Evolutionary conservation across 768 basidiomycete species (phyloP).

Genomic region (Hericium coralloides): DNA sequence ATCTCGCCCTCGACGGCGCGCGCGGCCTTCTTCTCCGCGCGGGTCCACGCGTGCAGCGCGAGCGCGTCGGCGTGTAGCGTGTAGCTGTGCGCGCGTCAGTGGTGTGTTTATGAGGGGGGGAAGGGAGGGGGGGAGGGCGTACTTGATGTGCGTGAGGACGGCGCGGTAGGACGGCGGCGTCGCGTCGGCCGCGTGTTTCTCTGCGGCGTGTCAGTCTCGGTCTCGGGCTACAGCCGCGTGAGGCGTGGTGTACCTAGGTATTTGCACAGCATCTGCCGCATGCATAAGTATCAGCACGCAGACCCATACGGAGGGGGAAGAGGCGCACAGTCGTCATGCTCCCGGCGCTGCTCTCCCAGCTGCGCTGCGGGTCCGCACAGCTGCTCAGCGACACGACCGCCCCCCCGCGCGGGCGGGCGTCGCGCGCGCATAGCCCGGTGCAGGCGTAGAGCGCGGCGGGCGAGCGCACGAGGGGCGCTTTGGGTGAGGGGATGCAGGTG

Average conservation of each 20-base stretch:
- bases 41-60: conserved; percentile 9
- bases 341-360: conserved; percentile 15
- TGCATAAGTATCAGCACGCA: not conserved
- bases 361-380: conserved; percentile 16
- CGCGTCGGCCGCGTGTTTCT: too few species aligned
- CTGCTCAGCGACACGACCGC: conserved; percentile 13
- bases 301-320: not conserved
- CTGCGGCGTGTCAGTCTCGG: too few species aligned
- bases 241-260: not conserved
- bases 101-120: not conserved
- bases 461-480: not conserved
- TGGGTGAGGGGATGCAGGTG: not conserved
- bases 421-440: not conserved
- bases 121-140: not conserved
- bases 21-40: conserved; percentile 4
- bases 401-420: not conserved
- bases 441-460: not conserved
- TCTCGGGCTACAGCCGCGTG: not conserved
- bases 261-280: not conserved
- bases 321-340: conserved; percentile 12
- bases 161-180: conserved; percentile 10
- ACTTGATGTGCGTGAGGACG: conserved; percentile 14
- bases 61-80: conserved; percentile 1
- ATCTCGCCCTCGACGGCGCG: conserved; percentile 1
- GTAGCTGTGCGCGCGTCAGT: not conserved